Conservation (phyloP, 2,329 filamentous ascomycete species). For the Dendryphion nanum region DNA sequence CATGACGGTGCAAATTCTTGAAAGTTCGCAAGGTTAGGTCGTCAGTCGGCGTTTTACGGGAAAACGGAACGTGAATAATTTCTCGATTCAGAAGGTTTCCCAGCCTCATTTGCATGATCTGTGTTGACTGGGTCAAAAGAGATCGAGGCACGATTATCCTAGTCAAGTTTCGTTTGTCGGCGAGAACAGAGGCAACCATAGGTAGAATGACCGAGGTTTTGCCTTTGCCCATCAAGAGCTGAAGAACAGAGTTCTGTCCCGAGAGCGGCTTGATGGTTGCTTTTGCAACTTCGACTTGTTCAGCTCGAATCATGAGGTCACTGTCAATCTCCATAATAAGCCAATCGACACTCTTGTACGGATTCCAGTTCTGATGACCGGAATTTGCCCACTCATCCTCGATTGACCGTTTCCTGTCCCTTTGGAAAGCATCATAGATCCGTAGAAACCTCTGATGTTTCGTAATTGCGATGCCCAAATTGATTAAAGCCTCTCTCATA, state of each 20-base stretch:
- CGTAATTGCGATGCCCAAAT: conserved; percentile 47
- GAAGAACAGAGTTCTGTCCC: conserved; percentile 57
- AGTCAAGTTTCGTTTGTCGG: conserved; percentile 45
- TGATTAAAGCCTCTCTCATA: conserved; percentile 43
- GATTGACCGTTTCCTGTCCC: conserved; percentile 18
- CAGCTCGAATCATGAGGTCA: conserved; percentile 60
- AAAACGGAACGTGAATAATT: conserved; percentile 59
- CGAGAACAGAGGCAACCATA: conserved; percentile 53
- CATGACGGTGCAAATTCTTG: conserved; percentile 41
- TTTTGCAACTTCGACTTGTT: conserved; percentile 61
- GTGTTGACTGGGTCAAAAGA: conserved; percentile 57
- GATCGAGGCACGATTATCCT: conserved; percentile 58
- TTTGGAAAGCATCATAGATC: conserved; percentile 36
- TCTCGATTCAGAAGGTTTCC: conserved; percentile 56
- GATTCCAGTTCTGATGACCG: conserved; percentile 59
- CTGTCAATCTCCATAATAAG: conserved; percentile 66
- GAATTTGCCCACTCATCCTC: conserved; percentile 46
- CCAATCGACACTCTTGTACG: conserved; percentile 59
- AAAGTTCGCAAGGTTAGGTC: conserved; percentile 31
- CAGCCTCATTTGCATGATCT: conserved; percentile 55
- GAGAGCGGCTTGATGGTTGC: conserved; percentile 58
- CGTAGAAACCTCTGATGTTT: conserved; percentile 47
- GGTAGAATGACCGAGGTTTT: conserved; percentile 63
- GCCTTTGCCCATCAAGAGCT: conserved; percentile 67
- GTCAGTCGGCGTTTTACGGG: conserved; percentile 47